A percentile compares a stretch with the other conserved stretches of the same genome.
phyloP scores from a whole-genome alignment of 106 monocot genomes.

The Allium cepa region DNA sequence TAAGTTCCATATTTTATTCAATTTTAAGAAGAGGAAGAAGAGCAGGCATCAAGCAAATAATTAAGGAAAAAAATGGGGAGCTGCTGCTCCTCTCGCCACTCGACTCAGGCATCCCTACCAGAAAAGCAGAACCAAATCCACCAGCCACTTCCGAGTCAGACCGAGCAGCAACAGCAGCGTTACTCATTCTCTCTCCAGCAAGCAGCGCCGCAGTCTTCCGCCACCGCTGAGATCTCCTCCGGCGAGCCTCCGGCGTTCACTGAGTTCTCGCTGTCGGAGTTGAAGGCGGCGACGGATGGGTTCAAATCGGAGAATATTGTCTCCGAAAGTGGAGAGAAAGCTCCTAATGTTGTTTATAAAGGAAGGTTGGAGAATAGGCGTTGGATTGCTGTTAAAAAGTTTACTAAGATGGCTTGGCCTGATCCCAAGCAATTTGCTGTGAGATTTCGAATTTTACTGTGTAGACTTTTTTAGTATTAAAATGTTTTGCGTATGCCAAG shows the following conservation, averaged over 20 bases:
- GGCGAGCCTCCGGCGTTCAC: constrained; percentile 52
- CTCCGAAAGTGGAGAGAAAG: constrained; percentile 91
- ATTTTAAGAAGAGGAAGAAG: neutral
- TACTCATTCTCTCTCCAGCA: constrained; percentile 16
- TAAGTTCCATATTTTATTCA: too few relatives aligned
- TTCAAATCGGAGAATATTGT: constrained; percentile 82
- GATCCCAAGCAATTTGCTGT: constrained; percentile 98
- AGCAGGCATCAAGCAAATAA: neutral
- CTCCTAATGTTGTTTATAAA: constrained; percentile 85
- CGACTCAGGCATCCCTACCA: constrained; percentile 15
- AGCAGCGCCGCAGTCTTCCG: constrained; percentile 4
- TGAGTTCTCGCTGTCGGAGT: constrained; percentile 70
- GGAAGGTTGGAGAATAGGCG: constrained; percentile 51
- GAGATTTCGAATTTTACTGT: neutral
- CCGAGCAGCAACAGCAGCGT: constrained; percentile 11
- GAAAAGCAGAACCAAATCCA: constrained; percentile 22
- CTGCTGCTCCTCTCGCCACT: constrained; percentile 44
- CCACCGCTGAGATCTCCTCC: neutral
- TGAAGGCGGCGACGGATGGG: constrained; percentile 54
- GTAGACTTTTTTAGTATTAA: neutral
- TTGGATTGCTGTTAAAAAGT: constrained; percentile 97
- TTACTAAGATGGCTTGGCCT: constrained; percentile 91
- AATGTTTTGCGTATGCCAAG: neutral
- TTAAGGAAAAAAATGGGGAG: constrained; percentile 45
- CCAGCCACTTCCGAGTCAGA: neutral